Conservation (phyloP, 768 basidiomycete genomes). For the Rhodocollybia butyracea region DNA sequence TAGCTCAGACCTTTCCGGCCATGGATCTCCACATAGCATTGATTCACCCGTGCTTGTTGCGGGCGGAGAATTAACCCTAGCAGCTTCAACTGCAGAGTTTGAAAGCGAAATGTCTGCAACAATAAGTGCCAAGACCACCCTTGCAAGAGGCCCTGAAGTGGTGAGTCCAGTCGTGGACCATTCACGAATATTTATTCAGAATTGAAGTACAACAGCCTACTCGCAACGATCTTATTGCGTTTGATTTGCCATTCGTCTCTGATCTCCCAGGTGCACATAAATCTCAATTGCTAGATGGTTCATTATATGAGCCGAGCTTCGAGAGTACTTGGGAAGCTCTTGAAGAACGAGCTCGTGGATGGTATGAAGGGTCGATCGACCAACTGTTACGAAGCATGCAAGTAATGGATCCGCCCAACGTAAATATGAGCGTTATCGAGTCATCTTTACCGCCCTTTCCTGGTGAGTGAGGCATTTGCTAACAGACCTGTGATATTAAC, state of each 20-base stretch:
- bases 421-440: slow-evolving; percentile 48
- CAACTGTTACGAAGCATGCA: slow-evolving; percentile 49
- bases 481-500: background rate
- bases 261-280: slow-evolving; percentile 37
- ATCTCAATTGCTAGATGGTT: background rate
- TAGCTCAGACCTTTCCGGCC: background rate
- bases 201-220: too few species aligned
- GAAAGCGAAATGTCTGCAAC: slow-evolving; percentile 13
- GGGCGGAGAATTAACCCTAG: slow-evolving; percentile 45
- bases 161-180: too few species aligned
- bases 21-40: background rate
- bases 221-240: slow-evolving; percentile 58
- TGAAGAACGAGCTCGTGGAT: slow-evolving; percentile 54
- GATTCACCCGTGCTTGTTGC: slow-evolving; percentile 9
- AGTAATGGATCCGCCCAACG: slow-evolving; percentile 29
- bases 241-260: slow-evolving; percentile 67
- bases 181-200: too few species aligned
- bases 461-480: slow-evolving; percentile 36
- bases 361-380: slow-evolving; percentile 61
- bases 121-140: background rate
- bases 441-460: slow-evolving; percentile 53
- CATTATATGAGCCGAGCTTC: background rate
- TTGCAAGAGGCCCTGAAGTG: background rate
- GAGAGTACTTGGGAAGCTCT: slow-evolving; percentile 55
- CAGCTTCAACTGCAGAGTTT: slow-evolving; percentile 28